Conservation (phyloP, 495 filamentous ascomycete species). For the Podospora bellae-mahoneyi region DNA sequence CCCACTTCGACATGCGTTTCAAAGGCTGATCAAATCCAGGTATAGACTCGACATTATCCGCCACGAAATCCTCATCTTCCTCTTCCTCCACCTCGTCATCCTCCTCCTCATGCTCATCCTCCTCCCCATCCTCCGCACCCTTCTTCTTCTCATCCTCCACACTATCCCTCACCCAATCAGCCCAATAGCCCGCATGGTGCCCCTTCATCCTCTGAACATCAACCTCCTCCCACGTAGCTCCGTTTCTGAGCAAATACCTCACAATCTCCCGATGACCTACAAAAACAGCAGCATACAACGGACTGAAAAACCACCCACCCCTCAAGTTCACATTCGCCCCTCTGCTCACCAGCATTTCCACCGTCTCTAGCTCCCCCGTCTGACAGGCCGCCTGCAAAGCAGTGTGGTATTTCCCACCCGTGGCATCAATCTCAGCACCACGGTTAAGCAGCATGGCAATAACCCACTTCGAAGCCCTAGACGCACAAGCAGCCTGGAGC, state of each 20-base stretch:
- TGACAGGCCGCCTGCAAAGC: not conserved
- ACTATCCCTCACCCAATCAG: not conserved
- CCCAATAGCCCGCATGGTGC: not conserved
- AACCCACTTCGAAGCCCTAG: not conserved
- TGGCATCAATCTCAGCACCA: not conserved
- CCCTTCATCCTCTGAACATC: not conserved
- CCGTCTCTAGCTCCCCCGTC: not conserved
- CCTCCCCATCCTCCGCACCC: not conserved
- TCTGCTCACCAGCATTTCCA: not conserved
- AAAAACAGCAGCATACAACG: not conserved
- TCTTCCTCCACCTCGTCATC: not conserved
- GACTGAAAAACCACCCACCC: not conserved
- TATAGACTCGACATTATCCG: not conserved
- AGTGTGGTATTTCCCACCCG: not conserved
- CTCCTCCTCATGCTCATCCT: not conserved
- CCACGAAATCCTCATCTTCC: not conserved
- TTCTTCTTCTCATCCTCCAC: not conserved
- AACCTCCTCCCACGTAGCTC: not conserved
- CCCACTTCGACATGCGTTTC: not conserved
- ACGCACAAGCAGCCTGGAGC: not conserved
- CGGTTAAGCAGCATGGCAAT: not conserved
- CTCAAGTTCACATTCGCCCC: not conserved
- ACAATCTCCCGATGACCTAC: not conserved
- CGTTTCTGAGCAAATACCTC: not conserved
- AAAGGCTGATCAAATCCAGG: not conserved